Percentiles rank a stretch among this genome's conserved stretches.
Conservation (phyloP, 2,329 filamentous ascomycete genomes). For the Xylaria sp. region DNA sequence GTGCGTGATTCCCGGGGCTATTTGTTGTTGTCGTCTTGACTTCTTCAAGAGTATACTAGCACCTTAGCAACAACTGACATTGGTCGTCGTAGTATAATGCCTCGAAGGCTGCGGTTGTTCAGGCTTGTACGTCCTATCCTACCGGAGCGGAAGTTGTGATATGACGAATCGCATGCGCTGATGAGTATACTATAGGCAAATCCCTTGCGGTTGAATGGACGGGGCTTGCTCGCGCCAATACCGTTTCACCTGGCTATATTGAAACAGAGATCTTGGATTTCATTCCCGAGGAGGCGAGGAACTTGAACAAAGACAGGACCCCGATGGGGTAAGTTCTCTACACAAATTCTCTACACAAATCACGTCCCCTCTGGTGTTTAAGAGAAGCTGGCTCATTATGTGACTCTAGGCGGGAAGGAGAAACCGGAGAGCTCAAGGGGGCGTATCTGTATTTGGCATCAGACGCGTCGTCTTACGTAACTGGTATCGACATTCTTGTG, state of each 20-base stretch:
- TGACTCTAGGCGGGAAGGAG: conserved; percentile 65
- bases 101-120: conserved; percentile 69
- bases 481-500: conserved; percentile 73
- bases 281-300: conserved; percentile 68
- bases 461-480: conserved; percentile 83
- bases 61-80: background rate
- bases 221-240: conserved; percentile 74
- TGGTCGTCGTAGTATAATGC: conserved; percentile 62
- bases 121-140: conserved; percentile 53
- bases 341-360: no score
- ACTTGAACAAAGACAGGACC: conserved; percentile 77
- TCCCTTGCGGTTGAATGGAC: conserved; percentile 79
- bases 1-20: background rate
- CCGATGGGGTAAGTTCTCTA: conserved; percentile 68
- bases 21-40: background rate
- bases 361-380: background rate
- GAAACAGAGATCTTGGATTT: conserved; percentile 74
- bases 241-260: conserved; percentile 77
- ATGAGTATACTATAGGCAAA: conserved; percentile 54
- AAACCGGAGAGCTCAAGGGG: conserved; percentile 78
- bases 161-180: background rate
- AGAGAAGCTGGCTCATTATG: background rate
- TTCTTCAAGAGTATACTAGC: background rate
- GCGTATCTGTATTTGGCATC: conserved; percentile 82
- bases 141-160: background rate